These are phyloP conservation scores for Mycena epipterygia DNA, from an alignment of 768 basidiomycete species.

Conservation along the genomic window DNA sequence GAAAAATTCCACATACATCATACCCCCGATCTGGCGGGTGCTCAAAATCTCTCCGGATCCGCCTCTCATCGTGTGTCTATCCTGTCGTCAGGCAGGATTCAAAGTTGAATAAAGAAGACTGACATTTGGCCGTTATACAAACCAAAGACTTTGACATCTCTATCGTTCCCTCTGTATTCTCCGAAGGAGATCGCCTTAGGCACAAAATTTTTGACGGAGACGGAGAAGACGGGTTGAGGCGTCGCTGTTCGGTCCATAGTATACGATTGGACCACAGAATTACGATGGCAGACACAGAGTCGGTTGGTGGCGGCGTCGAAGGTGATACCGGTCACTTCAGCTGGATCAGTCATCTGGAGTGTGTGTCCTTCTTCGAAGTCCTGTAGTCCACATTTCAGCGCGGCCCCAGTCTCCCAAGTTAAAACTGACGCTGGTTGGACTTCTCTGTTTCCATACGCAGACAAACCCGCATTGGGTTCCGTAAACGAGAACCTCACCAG, in stretches of 20 bases:
- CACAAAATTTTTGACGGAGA: constrained; percentile 14
- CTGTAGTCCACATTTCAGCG: background rate
- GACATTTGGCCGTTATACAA: constrained; percentile 33
- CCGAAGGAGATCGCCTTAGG: constrained; percentile 35
- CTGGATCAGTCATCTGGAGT: constrained; percentile 9
- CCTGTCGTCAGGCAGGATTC: background rate
- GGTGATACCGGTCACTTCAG: constrained; percentile 34
- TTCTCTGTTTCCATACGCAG: background rate
- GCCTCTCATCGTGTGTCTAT: background rate
- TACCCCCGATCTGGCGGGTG: background rate
- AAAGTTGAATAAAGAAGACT: background rate
- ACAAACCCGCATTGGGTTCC: background rate
- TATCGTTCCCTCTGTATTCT: constrained; percentile 1
- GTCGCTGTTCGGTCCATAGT: constrained; percentile 1
- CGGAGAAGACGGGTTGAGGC: constrained; percentile 17
- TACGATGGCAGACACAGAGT: constrained; percentile 31
- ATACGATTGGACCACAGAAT: constrained; percentile 26
- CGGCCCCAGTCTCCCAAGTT: too few species aligned
- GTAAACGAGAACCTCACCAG: background rate
- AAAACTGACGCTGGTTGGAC: background rate
- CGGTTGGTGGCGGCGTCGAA: constrained; percentile 35
- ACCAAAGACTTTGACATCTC: constrained; percentile 32
- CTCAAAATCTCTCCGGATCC: background rate
- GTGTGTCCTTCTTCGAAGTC: constrained; percentile 28
- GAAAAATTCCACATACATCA: background rate